Conservation (phyloP, 306 rosid genomes). For the Medicago ruthenica region DNA sequence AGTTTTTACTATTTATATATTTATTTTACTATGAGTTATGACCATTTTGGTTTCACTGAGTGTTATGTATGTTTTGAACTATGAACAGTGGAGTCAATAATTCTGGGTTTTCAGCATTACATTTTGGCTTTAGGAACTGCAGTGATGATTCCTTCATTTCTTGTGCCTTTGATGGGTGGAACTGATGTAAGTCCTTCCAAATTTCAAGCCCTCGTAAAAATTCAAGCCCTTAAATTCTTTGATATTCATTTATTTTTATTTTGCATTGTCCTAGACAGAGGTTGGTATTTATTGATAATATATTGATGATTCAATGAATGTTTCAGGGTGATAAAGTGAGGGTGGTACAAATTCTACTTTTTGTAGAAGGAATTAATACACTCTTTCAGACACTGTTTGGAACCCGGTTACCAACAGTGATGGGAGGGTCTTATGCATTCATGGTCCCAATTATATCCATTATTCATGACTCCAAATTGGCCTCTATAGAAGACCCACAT, state of each 20-base stretch:
- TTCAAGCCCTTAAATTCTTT: not conserved
- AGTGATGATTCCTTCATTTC: conserved; percentile 97
- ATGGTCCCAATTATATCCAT: conserved; percentile 98
- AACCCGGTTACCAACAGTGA: conserved; percentile 93
- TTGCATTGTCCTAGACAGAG: too few species aligned
- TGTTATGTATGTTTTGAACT: conserved; percentile 39
- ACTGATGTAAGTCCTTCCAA: conserved; percentile 68
- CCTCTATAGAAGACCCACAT: conserved; percentile 72
- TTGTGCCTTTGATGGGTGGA: conserved; percentile 97
- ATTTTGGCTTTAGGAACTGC: conserved; percentile 97
- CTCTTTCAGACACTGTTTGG: conserved; percentile 95
- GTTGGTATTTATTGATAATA: not conserved
- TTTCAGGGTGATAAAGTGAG: conserved; percentile 94
- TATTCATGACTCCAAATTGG: conserved; percentile 74
- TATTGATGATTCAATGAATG: conserved; percentile 35
- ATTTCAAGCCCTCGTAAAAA: not conserved
- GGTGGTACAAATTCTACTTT: conserved; percentile 92
- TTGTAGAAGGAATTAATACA: conserved; percentile 92
- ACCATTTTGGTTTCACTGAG: not conserved
- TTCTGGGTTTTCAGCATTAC: conserved; percentile 96
- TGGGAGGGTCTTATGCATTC: conserved; percentile 95
- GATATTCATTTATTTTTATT: too few species aligned
- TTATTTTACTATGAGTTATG: not conserved
- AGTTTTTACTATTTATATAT: not conserved
- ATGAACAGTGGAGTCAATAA: conserved; percentile 83